Percentiles rank a stretch among this genome's conserved stretches.
Conservation (phyloP, 208 protist species). For the Herpetomonas muscarum region DNA sequence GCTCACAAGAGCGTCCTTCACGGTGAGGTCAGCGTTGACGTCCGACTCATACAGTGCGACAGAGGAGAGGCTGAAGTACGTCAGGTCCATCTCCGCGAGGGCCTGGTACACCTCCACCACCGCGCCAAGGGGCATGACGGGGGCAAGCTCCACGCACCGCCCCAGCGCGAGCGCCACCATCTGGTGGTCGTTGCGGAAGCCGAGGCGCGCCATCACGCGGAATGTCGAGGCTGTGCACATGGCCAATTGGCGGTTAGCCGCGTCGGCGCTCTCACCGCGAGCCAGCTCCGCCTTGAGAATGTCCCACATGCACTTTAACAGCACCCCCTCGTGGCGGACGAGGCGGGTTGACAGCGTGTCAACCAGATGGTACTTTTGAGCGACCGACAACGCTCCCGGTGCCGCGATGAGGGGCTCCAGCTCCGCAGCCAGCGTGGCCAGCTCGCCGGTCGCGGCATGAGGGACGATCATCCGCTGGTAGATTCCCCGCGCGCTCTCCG, state of each 20-base stretch:
- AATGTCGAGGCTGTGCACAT: conserved; percentile 49
- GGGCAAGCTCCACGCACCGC: conserved; percentile 57
- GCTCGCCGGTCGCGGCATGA: neutral
- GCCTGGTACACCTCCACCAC: conserved; percentile 48
- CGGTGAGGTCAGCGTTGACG: conserved; percentile 17
- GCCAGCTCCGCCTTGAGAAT: conserved; percentile 50
- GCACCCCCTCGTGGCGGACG: conserved; percentile 62
- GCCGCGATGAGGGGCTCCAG: neutral
- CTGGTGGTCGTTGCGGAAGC: conserved; percentile 58
- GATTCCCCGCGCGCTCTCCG: neutral
- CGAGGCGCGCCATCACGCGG: conserved; percentile 34
- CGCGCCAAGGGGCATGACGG: conserved; percentile 32
- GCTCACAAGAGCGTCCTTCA: conserved; percentile 18
- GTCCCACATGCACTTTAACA: conserved; percentile 56
- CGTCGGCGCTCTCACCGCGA: neutral
- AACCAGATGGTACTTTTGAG: conserved; percentile 22
- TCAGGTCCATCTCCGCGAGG: conserved; percentile 33
- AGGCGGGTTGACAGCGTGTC: conserved; percentile 17
- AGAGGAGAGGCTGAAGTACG: conserved; percentile 70
- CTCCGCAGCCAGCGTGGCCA: neutral
- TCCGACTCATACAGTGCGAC: conserved; percentile 38
- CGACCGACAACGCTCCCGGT: neutral
- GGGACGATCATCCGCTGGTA: neutral
- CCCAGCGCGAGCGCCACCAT: conserved; percentile 65
- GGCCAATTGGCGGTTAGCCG: conserved; percentile 19